Percentiles rank a stretch among this genome's conserved stretches.
These are phyloP conservation scores for Exophiala xenobiotica DNA, from an alignment of 2,329 filamentous ascomycete genomes.

Conservation along the genomic window DNA sequence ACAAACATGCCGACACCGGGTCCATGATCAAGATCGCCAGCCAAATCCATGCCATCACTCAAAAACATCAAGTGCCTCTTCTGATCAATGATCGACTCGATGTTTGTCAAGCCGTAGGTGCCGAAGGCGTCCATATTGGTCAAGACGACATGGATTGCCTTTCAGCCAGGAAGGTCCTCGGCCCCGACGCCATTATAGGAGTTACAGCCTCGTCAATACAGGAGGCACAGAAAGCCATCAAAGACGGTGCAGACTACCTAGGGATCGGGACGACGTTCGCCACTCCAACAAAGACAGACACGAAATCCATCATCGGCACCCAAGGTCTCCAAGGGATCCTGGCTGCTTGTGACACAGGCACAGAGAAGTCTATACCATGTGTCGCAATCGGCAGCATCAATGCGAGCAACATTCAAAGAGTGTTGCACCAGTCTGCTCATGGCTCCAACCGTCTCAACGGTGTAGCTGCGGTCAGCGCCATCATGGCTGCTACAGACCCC, in stretches of 20 bases:
- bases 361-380: conserved; percentile 51
- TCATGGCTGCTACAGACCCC: conserved; percentile 71
- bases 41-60: conserved; percentile 69
- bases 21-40: conserved; percentile 68
- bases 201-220: conserved; percentile 75
- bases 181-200: conserved; percentile 77
- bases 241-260: conserved; percentile 81
- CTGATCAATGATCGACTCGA: conserved; percentile 93
- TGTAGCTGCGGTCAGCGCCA: conserved; percentile 84
- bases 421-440: conserved; percentile 66
- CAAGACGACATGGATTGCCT: conserved; percentile 85
- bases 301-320: conserved; percentile 76
- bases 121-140: conserved; percentile 90
- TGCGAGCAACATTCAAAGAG: conserved; percentile 67
- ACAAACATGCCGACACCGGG: conserved; percentile 77
- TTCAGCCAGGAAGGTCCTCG: conserved; percentile 70
- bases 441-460: conserved; percentile 60
- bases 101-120: conserved; percentile 78
- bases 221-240: conserved; percentile 71
- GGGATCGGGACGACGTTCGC: conserved; percentile 88
- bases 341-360: conserved; percentile 53
- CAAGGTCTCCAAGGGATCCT: conserved; percentile 69
- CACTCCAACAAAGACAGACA: conserved; percentile 85
- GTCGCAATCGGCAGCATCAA: conserved; percentile 93
- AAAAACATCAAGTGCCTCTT: conserved; percentile 68